These are phyloP conservation scores for Tetrapisispora nanseiensis DNA, from an alignment of 805 yeast species.

Conservation along the genomic window DNA sequence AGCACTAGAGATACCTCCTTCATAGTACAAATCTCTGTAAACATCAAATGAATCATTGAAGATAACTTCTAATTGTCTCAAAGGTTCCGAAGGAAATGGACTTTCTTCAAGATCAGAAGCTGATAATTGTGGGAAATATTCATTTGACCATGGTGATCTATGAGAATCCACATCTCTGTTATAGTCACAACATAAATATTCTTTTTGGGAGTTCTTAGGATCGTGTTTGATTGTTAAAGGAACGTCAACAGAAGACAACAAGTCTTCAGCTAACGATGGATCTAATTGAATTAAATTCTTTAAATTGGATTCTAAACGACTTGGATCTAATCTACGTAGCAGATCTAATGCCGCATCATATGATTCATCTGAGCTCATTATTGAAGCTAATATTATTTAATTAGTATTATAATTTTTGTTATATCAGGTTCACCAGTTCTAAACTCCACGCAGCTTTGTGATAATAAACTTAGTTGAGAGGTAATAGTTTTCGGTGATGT, in stretches of 20 bases:
- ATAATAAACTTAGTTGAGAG: too few relatives aligned
- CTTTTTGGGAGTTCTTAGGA: slow-evolving; percentile 37
- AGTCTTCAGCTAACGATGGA: slow-evolving; percentile 75
- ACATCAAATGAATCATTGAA: slow-evolving; percentile 89
- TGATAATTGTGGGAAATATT: slow-evolving; percentile 35
- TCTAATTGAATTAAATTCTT: slow-evolving; percentile 37
- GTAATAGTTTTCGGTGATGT: too few relatives aligned
- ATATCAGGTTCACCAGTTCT: too few relatives aligned
- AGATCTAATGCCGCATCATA: slow-evolving; percentile 74
- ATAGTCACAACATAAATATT: slow-evolving; percentile 80
- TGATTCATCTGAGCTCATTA: slow-evolving; percentile 3
- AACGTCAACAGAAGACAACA: slow-evolving; percentile 76
- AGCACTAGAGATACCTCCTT: slow-evolving; percentile 84
- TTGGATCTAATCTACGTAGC: slow-evolving; percentile 66
- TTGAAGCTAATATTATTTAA: background rate
- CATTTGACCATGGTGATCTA: slow-evolving; percentile 85
- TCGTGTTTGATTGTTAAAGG: slow-evolving; percentile 42
- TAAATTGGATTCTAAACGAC: slow-evolving; percentile 39
- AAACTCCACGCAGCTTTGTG: too few relatives aligned
- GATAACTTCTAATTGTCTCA: slow-evolving; percentile 66
- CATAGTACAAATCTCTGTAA: slow-evolving; percentile 88
- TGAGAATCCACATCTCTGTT: slow-evolving; percentile 90
- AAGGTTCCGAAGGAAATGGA: slow-evolving; percentile 56
- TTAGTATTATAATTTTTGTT: too few relatives aligned
- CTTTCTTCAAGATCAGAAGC: slow-evolving; percentile 54